Evolutionary conservation across 2,329 filamentous ascomycete species (phyloP).

Genomic region (Aspergillus oerlinghausenensis): DNA sequence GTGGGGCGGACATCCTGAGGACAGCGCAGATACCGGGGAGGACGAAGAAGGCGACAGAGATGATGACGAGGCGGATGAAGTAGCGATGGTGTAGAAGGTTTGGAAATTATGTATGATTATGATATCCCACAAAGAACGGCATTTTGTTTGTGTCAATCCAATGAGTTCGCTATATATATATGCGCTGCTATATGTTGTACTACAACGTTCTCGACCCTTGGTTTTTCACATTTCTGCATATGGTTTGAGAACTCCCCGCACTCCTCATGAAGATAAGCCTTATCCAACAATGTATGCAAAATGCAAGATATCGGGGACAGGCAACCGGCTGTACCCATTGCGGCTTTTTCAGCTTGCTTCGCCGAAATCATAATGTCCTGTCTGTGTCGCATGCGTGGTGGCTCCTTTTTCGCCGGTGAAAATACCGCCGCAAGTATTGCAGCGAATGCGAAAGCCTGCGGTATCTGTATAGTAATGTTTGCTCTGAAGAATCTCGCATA

Average conservation of each 20-base stretch:
- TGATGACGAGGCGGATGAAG: constrained; percentile 35
- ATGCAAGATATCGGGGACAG: not conserved
- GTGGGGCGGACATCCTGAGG: constrained; percentile 36
- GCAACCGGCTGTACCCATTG: not conserved
- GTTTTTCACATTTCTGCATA: not conserved
- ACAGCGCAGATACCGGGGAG: constrained; percentile 31
- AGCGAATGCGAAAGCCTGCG: constrained; percentile 70
- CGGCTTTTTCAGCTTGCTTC: constrained; percentile 34
- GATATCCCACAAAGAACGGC: constrained; percentile 5
- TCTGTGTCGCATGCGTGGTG: constrained; percentile 42
- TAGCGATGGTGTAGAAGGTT: constrained; percentile 31
- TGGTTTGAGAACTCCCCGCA: not conserved
- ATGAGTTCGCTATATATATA: not conserved
- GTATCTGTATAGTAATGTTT: constrained; percentile 88
- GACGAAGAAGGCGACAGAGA: constrained; percentile 27
- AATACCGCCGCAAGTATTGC: constrained; percentile 54
- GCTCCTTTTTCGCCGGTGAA: constrained; percentile 45
- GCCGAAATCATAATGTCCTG: constrained; percentile 48
- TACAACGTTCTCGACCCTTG: not conserved
- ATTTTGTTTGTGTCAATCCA: not conserved
- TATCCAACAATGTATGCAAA: not conserved
- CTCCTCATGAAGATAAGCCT: not conserved
- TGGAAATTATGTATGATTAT: constrained; percentile 13
- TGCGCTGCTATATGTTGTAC: not conserved
- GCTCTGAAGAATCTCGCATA: constrained; percentile 63